Percentiles rank a stretch among this genome's conserved stretches.
phyloP scores from a whole-genome alignment of 2,329 filamentous ascomycete genomes.

The Verticillium alfalfae region DNA sequence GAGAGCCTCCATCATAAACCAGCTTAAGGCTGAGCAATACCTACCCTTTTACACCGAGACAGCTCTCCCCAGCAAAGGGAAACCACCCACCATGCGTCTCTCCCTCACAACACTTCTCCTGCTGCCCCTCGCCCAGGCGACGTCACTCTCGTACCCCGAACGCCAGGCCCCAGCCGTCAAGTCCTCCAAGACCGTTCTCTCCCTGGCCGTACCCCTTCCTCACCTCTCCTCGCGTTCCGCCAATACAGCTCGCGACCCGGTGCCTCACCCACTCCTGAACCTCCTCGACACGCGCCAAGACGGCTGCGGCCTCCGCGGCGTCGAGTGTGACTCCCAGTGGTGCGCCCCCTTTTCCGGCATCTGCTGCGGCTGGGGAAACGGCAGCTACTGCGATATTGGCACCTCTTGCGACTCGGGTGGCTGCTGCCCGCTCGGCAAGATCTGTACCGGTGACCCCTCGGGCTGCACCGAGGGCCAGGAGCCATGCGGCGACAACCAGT shows the following conservation, averaged over 20 bases:
- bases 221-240: neutral
- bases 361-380: conserved; percentile 22
- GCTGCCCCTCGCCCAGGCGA: neutral
- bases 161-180: neutral
- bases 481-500: conserved; percentile 18
- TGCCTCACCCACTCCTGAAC: neutral
- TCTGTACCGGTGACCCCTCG: conserved; percentile 20
- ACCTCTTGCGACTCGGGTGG: conserved; percentile 20
- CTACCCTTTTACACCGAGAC: neutral
- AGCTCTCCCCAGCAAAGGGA: neutral
- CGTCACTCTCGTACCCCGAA: neutral
- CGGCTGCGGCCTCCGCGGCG: neutral
- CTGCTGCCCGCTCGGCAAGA: conserved; percentile 25
- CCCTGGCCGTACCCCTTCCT: neutral
- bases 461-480: conserved; percentile 18
- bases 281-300: neutral
- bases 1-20: neutral
- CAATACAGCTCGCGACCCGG: neutral
- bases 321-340: conserved; percentile 1
- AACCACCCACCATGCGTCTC: neutral
- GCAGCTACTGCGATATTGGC: conserved; percentile 23
- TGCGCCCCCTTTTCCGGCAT: conserved; percentile 21
- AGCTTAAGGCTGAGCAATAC: neutral
- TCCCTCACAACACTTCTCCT: neutral
- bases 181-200: neutral